Base-by-base conservation (phyloP, 129 eudicot species). In the Chrysanthemum seticuspe region DNA sequence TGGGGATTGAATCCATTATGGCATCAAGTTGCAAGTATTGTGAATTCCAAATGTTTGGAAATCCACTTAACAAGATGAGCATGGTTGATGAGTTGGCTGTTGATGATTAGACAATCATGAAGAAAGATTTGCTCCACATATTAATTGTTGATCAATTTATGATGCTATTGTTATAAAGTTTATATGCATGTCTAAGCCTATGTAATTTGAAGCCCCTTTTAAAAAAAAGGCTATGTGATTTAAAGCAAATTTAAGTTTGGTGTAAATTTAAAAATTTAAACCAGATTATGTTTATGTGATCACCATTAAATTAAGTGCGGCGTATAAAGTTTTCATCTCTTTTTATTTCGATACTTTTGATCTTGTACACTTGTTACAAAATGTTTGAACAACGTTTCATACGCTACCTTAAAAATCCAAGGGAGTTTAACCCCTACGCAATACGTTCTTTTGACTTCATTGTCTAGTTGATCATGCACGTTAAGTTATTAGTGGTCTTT, bases 1-100 rank as follows among this genome's bases (percentile, higher is more conserved):
- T 77, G 56, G 87, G 78, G 27, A 18, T 64, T 14, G 81, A 64
- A 56, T 62, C 85, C 7, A 47, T 81, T 31, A 71, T 76, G 31
- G 82, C 83, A 27, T 70, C 76, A 11, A 86, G 84, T 59, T 84
- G 91, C 81, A 89, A 89, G 84, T 91, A 88, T 55, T 83, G 86
- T 63, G 96, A 86, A 79, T 71, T 81, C 51, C 89, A 87, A 31
- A 62, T 67, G 62, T 80, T 82, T 53, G 81, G 79, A 36, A 76
- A 84, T 70, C 86, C 91, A 29, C 81, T 88, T 55, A 74, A 72
- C 77, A 69, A 85, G 71, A 76, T 77, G 79, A 78, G 75, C 68
- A 73, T 83, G 84, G 68, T 88, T 36, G 97, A 83, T 68, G 97
- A 88, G 45, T 73, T 91, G 71, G 85, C 86, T 10, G 61, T 70